These are phyloP conservation scores for Areca catechu DNA, from an alignment of 176 grass and related monocot species.

Conservation along the genomic window DNA sequence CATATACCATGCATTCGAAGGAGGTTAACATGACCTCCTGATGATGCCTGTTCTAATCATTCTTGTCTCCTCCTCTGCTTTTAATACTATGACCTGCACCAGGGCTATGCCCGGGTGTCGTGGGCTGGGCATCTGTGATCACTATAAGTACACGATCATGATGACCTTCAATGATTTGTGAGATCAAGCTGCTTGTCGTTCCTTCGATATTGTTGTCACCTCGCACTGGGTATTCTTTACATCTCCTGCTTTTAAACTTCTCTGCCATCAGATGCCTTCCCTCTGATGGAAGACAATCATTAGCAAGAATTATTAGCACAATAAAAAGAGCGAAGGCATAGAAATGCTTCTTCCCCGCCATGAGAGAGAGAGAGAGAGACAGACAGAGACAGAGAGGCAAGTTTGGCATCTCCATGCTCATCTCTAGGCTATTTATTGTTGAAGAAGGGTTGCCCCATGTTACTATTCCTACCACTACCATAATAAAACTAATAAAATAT, in stretches of 20 bases:
- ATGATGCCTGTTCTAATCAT: no score
- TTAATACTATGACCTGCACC: constrained; percentile 39
- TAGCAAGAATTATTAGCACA: constrained; percentile 10
- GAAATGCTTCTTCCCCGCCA: constrained; percentile 15
- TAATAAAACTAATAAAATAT: no score
- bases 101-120: constrained; percentile 49
- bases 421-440: no score
- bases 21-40: no score
- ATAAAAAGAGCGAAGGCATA: constrained; percentile 9
- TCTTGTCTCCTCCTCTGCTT: neutral
- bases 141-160: neutral
- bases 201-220: constrained; percentile 3
- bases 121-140: constrained; percentile 29
- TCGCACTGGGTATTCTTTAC: neutral
- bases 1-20: no score
- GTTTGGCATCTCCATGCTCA: no score
- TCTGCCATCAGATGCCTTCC: constrained; percentile 10
- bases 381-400: no score
- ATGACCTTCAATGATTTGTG: neutral
- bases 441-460: no score
- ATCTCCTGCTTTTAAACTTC: neutral
- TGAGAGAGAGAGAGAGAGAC: constrained; percentile 10
- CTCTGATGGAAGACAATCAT: constrained; percentile 1
- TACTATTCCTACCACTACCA: no score
- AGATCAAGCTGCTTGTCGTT: no score